A percentile compares a stretch with the other conserved stretches of the same genome.
Conservation (phyloP, 2,329 filamentous ascomycete species). For the Botrytis deweyae region DNA sequence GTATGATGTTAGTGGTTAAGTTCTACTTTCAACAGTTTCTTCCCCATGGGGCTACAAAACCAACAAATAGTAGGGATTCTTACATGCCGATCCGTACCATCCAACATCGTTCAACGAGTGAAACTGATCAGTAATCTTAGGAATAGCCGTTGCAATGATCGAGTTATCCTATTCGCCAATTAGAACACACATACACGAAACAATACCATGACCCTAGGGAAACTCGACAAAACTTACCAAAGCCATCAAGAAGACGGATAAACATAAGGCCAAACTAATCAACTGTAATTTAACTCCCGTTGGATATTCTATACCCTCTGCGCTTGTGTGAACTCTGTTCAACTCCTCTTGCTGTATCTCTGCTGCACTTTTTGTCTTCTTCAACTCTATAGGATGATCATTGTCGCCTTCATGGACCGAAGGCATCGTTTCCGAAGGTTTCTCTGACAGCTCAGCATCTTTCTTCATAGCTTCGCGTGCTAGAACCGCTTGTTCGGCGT, state of each 20-base stretch:
- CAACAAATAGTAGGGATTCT: slow-evolving; percentile 38
- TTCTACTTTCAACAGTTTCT: not conserved
- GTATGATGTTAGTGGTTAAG: not conserved
- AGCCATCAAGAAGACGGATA: slow-evolving; percentile 37
- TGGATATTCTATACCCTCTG: slow-evolving; percentile 37
- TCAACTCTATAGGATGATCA: not conserved
- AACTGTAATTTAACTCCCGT: slow-evolving; percentile 35
- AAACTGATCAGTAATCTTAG: slow-evolving; percentile 54
- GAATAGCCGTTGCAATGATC: slow-evolving; percentile 50
- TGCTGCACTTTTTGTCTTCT: slow-evolving; percentile 21
- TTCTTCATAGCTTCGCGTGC: slow-evolving; percentile 3
- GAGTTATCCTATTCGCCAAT: slow-evolving; percentile 13
- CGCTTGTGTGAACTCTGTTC: slow-evolving; percentile 34
- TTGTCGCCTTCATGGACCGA: slow-evolving; percentile 3
- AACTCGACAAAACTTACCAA: slow-evolving; percentile 20
- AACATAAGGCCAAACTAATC: slow-evolving; percentile 35
- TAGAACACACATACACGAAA: not conserved
- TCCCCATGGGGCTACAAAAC: not conserved
- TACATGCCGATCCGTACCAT: slow-evolving; percentile 60
- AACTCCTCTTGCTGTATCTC: slow-evolving; percentile 28
- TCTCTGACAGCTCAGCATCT: not conserved
- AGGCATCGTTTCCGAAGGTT: not conserved
- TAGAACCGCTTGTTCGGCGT: not conserved
- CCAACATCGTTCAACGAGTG: slow-evolving; percentile 49
- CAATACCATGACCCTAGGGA: too few species aligned